Percentiles rank a stretch among this genome's conserved stretches.
Conservation (phyloP, 1,139 yeast genomes). For the Suhomyces choctaworum region DNA sequence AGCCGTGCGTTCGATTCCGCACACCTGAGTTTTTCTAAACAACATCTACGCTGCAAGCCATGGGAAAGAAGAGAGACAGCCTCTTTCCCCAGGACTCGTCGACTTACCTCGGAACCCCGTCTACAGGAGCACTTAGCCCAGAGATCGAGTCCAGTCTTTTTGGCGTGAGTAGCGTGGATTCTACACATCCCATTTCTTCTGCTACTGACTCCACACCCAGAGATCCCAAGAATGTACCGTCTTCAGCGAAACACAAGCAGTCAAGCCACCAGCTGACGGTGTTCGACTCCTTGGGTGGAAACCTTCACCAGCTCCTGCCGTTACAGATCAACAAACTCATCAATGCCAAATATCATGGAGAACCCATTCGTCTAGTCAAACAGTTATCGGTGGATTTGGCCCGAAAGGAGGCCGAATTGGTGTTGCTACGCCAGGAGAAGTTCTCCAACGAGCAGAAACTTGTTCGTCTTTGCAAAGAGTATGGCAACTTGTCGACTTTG, state of each 20-base stretch:
- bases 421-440: slow-evolving; percentile 39
- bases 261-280: too few relatives aligned
- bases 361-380: slow-evolving; percentile 43
- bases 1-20: slow-evolving; percentile 14
- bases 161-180: slow-evolving; percentile 5
- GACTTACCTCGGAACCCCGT: slow-evolving; percentile 5
- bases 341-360: slow-evolving; percentile 31
- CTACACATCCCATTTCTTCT: background rate
- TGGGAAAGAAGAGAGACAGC: slow-evolving; percentile 14
- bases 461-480: slow-evolving; percentile 41
- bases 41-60: slow-evolving; percentile 1
- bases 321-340: slow-evolving; percentile 35
- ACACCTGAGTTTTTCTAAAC: background rate
- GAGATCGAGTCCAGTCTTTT: slow-evolving; percentile 12
- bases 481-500: slow-evolving; percentile 43
- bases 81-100: slow-evolving; percentile 15
- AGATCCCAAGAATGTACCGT: background rate
- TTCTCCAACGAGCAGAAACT: slow-evolving; percentile 48
- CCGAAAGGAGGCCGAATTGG: slow-evolving; percentile 48
- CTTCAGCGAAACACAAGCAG: background rate
- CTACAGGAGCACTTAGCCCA: slow-evolving; percentile 6
- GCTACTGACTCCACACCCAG: background rate
- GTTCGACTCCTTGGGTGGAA: slow-evolving; percentile 17
- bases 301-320: slow-evolving; percentile 19
- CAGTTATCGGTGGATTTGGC: slow-evolving; percentile 54